These are phyloP conservation scores for Exophiala lecanii-corni DNA, from an alignment of 2,329 filamentous ascomycete species.

Conservation along the genomic window DNA sequence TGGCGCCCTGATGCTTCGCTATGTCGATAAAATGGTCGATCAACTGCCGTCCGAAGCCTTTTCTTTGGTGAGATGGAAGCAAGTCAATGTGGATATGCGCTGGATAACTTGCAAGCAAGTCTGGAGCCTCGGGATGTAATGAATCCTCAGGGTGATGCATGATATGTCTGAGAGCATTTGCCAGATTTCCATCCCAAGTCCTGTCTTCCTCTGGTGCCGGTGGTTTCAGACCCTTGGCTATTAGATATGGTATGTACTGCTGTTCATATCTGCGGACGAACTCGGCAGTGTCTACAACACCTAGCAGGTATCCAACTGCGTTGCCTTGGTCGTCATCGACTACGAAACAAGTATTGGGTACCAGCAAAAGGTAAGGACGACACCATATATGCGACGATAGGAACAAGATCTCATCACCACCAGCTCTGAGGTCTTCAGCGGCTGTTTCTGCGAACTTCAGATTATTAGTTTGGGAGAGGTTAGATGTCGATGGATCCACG, in stretches of 20 bases:
- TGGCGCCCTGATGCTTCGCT: slow-evolving; percentile 6
- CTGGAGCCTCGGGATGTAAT: slow-evolving; percentile 17
- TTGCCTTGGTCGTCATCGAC: slow-evolving; percentile 22
- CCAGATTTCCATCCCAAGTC: slow-evolving; percentile 15
- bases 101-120: slow-evolving; percentile 20
- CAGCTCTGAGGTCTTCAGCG: slow-evolving; percentile 15
- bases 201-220: slow-evolving; percentile 12
- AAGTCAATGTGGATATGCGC: slow-evolving; percentile 26
- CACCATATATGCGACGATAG: slow-evolving; percentile 24
- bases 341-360: slow-evolving; percentile 20
- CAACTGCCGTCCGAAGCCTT: slow-evolving; percentile 21
- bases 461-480: background rate
- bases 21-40: slow-evolving; percentile 14
- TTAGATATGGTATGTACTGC: slow-evolving; percentile 15
- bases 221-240: slow-evolving; percentile 11
- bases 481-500: background rate
- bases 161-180: slow-evolving; percentile 17
- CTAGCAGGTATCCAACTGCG: slow-evolving; percentile 24
- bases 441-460: slow-evolving; percentile 23
- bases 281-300: slow-evolving; percentile 15
- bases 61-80: slow-evolving; percentile 14
- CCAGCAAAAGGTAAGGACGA: slow-evolving; percentile 20
- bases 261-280: slow-evolving; percentile 18
- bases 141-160: slow-evolving; percentile 19
- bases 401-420: slow-evolving; percentile 15